These are phyloP conservation scores for Komagataella pastoris DNA, from an alignment of 805 yeast species.

Conservation along the genomic window DNA sequence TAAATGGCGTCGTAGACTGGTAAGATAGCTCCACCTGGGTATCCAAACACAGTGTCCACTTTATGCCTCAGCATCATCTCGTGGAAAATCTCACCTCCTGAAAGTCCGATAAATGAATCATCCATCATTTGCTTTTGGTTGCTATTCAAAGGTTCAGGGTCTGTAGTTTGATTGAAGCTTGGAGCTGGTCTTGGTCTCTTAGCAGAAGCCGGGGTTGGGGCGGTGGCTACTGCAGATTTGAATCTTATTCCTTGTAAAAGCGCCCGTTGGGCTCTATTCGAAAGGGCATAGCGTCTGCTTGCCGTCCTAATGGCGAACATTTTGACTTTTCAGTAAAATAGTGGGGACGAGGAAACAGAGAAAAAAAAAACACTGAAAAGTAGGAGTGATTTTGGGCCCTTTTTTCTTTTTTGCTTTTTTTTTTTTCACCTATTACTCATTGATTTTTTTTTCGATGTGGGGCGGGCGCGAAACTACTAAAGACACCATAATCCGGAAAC, in stretches of 20 bases:
- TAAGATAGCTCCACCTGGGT: constrained; percentile 97
- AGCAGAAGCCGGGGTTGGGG: constrained; percentile 8
- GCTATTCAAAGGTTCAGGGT: constrained; percentile 9
- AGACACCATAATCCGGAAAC: background rate
- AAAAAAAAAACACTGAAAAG: background rate
- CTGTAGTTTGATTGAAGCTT: constrained; percentile 26
- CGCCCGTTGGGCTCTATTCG: background rate
- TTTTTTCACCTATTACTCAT: background rate
- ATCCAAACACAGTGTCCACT: constrained; percentile 93
- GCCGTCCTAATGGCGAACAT: background rate
- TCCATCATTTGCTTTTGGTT: constrained; percentile 31
- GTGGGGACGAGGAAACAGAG: background rate
- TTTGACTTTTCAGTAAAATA: background rate
- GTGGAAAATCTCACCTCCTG: constrained; percentile 98
- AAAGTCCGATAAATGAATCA: constrained; percentile 82
- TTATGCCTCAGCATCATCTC: constrained; percentile 97
- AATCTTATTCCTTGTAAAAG: background rate
- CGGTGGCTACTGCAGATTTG: background rate
- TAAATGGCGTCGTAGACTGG: constrained; percentile 97
- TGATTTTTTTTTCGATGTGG: background rate
- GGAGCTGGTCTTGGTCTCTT: constrained; percentile 31
- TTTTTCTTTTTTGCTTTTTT: too few species aligned
- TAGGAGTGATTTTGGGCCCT: background rate
- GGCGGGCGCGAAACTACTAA: background rate
- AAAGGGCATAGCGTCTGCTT: background rate